Evolutionary conservation across 352 stramenopile species (phyloP), one percentile per base, ranked within the genome.

Genomic region (Phytophthora agathidicida): DNA sequence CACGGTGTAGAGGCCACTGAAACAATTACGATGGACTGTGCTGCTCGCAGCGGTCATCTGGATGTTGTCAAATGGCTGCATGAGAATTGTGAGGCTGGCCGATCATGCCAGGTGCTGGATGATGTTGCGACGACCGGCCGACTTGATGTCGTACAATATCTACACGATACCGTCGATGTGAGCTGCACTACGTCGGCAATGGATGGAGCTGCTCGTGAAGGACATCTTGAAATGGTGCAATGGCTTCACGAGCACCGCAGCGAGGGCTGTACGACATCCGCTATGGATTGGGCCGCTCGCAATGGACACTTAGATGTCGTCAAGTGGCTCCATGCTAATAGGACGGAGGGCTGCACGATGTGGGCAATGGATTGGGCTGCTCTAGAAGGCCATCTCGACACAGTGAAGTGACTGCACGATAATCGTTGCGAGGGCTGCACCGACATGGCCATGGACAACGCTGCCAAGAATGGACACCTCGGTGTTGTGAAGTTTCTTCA

Each of bases 371-470:
- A 65, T 33, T 65, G 47, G 56, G 56, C 56, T 9, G 39, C 47
- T 4, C 20, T 53, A 33, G 39, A 44, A 10, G 56, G 56, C 1
- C 47, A 65, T 27, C 47, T 65, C n/a, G 56, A 60, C 1, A 19
- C 37, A 23, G 19, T 65, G 17, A 23, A 54, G 19, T 71, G 53
- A 56, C 26, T 71, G 2, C 47, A 71, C 23, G 26, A 38, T 11
- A 71, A 71, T 16, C 49, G 62, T 5, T 47, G 20, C 16, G 62
- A 68, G 37, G 48, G 59, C 4, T 71, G 56, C 37, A 42, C 45
- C 24, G 19, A 47, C 32, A 64, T 68, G 17, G 62, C 62, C 3
- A 68, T 68, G 48, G 62, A 71, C n/a, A 51, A 62, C 22, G 62
- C 62, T 3, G 62, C 62, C 36, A 64, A 56, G 62, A 61, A 71